These are phyloP conservation scores for Candida glaebosa DNA, from an alignment of 805 yeast genomes.

Conservation along the genomic window DNA sequence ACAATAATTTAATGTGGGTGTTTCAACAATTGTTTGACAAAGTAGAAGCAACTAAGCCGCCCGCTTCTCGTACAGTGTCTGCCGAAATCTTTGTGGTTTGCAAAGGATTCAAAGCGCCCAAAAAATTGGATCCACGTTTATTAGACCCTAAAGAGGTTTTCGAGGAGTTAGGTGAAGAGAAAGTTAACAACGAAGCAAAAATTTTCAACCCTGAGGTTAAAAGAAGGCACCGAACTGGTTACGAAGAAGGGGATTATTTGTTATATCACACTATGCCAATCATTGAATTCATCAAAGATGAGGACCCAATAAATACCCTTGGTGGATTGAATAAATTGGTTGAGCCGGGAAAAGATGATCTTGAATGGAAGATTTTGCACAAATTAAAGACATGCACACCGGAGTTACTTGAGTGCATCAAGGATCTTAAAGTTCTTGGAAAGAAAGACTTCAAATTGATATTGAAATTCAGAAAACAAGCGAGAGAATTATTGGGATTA, in stretches of 20 bases:
- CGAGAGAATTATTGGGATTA: conserved; percentile 72
- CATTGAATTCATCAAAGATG: conserved; percentile 76
- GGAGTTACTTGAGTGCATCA: conserved; percentile 78
- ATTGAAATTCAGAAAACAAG: conserved; percentile 83
- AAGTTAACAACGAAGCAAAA: conserved; percentile 79
- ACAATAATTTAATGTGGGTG: conserved; percentile 95
- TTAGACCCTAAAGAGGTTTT: conserved; percentile 91
- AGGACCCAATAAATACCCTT: conserved; percentile 77
- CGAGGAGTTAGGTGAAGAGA: conserved; percentile 74
- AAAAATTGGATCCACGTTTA: conserved; percentile 87
- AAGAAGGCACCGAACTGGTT: conserved; percentile 90
- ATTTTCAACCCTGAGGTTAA: conserved; percentile 93
- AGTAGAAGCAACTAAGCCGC: conserved; percentile 98
- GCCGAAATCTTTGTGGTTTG: conserved; percentile 99
- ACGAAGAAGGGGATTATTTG: conserved; percentile 86
- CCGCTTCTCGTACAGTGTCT: conserved; percentile 97
- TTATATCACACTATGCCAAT: conserved; percentile 69
- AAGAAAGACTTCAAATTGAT: conserved; percentile 86
- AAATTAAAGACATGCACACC: conserved; percentile 74
- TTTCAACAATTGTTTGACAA: conserved; percentile 93
- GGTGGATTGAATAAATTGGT: conserved; percentile 70
- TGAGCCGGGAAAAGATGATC: conserved; percentile 51
- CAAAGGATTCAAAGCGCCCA: conserved; percentile 93
- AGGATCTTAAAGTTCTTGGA: conserved; percentile 91
- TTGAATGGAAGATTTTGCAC: conserved; percentile 68